A percentile compares a stretch with the other conserved stretches of the same genome.
Conservation (phyloP, 2,329 filamentous ascomycete species). For the Trichothecium sympodiale region DNA sequence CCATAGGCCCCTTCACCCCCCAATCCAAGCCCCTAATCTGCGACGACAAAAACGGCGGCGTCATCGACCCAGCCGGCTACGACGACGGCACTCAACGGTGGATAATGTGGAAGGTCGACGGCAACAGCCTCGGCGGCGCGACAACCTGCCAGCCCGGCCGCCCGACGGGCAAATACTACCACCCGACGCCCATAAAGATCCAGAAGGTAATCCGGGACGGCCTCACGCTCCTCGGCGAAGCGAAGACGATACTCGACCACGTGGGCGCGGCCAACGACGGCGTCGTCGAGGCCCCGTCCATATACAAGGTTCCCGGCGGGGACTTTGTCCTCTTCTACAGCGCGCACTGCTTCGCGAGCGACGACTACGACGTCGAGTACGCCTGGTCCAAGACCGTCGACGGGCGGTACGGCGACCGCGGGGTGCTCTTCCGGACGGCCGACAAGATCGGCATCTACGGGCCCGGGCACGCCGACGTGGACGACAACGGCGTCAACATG, state of each 20-base stretch:
- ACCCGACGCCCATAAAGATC: conserved; percentile 6
- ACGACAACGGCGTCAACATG: conserved; percentile 6
- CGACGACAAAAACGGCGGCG: background rate
- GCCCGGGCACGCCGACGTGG: conserved; percentile 5
- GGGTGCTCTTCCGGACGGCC: conserved; percentile 2
- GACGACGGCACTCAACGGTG: conserved; percentile 1
- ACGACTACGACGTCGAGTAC: conserved; percentile 6
- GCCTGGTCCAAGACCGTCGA: conserved; percentile 4
- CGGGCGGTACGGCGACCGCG: conserved; percentile 3
- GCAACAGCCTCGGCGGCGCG: conserved; percentile 5
- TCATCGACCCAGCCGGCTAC: background rate
- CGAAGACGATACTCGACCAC: conserved; percentile 4
- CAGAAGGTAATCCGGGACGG: conserved; percentile 4
- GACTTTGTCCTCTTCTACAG: conserved; percentile 7
- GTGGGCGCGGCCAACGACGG: conserved; percentile 5
- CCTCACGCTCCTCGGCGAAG: conserved; percentile 1
- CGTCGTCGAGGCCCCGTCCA: conserved; percentile 3
- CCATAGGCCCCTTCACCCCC: conserved; percentile 2
- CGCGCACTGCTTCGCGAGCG: conserved; percentile 5
- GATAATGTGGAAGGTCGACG: conserved; percentile 1
- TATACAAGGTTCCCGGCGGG: conserved; percentile 5
- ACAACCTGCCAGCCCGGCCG: conserved; percentile 4
- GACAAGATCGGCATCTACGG: conserved; percentile 1
- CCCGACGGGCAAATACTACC: background rate
- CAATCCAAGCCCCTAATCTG: conserved; percentile 1